phyloP scores from a whole-genome alignment of 257 asterid genomes.

The Perilla frutescens region DNA sequence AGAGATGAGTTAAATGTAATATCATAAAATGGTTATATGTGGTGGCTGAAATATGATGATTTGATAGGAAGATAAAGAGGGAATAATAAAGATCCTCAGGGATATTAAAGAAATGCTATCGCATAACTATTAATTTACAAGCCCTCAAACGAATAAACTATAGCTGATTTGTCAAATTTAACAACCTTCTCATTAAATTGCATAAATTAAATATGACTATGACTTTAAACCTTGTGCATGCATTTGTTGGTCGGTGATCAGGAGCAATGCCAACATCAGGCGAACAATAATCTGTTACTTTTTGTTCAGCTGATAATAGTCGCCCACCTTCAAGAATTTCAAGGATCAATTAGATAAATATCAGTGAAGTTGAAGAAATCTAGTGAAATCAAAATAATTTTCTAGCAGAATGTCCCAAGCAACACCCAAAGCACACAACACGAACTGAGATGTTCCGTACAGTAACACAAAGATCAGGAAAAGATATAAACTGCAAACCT shows the following conservation, averaged over 20 bases:
- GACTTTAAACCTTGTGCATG: slow-evolving; percentile 79
- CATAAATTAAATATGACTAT: slow-evolving; percentile 22
- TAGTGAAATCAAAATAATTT: neutral
- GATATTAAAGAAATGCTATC: slow-evolving; percentile 31
- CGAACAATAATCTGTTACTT: slow-evolving; percentile 82
- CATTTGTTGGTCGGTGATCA: slow-evolving; percentile 95
- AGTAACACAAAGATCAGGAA: slow-evolving; percentile 18
- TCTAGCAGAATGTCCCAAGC: neutral
- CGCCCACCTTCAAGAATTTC: slow-evolving; percentile 75
- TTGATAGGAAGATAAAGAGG: slow-evolving; percentile 3
- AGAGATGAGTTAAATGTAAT: slow-evolving; percentile 29
- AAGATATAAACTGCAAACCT: slow-evolving; percentile 59
- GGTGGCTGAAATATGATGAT: neutral
- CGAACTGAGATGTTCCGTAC: slow-evolving; percentile 1
- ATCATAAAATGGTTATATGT: neutral
- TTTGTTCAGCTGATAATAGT: slow-evolving; percentile 90
- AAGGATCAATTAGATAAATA: slow-evolving; percentile 24
- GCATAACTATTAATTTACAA: slow-evolving; percentile 26
- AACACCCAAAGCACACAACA: slow-evolving; percentile 19
- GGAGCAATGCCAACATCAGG: slow-evolving; percentile 95
- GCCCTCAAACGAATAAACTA: neutral
- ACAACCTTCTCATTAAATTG: slow-evolving; percentile 23
- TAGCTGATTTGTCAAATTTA: slow-evolving; percentile 18
- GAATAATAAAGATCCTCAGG: neutral
- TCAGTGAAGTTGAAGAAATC: slow-evolving; percentile 18